Conservation (phyloP, 2,329 filamentous ascomycete genomes). For the Beauveria sp. region DNA sequence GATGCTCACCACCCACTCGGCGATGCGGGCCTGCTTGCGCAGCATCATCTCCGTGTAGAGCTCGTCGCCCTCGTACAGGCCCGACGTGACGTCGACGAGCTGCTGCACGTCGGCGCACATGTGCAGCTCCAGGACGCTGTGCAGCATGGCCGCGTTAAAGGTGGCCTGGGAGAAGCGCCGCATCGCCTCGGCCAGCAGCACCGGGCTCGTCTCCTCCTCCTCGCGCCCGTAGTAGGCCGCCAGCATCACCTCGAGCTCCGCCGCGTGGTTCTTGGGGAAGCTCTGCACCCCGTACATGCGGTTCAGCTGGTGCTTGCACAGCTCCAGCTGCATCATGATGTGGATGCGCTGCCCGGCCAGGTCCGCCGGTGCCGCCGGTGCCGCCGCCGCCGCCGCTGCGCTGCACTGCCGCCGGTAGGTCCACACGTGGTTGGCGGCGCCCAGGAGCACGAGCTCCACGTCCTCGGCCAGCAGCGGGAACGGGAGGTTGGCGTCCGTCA, state of each 20-base stretch:
- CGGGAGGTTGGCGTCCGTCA: conserved; percentile 19
- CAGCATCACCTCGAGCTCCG: neutral
- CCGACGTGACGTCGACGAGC: neutral
- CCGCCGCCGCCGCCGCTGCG: neutral
- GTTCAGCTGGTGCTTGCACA: conserved; percentile 21
- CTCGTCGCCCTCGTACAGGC: conserved; percentile 4
- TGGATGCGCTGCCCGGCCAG: conserved; percentile 10
- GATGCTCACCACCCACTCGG: conserved; percentile 1
- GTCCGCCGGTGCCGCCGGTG: conserved; percentile 9
- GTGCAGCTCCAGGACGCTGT: conserved; percentile 3
- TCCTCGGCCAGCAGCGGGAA: conserved; percentile 26
- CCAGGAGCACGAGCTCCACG: conserved; percentile 26
- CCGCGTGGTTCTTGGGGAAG: neutral
- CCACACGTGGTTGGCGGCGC: conserved; percentile 24
- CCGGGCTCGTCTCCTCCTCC: conserved; percentile 3
- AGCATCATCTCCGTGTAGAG: conserved; percentile 5
- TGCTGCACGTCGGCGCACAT: conserved; percentile 8
- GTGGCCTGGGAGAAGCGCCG: conserved; percentile 6
- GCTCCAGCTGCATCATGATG: conserved; percentile 20
- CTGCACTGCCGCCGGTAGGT: conserved; percentile 16
- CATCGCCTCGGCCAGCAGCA: conserved; percentile 6
- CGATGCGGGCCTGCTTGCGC: neutral
- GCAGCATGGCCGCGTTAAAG: neutral
- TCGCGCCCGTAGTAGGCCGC: conserved; percentile 6
- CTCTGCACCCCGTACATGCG: conserved; percentile 3